Base-by-base conservation (phyloP, 257 asterid species). In the Rubia yunnanensis region DNA sequence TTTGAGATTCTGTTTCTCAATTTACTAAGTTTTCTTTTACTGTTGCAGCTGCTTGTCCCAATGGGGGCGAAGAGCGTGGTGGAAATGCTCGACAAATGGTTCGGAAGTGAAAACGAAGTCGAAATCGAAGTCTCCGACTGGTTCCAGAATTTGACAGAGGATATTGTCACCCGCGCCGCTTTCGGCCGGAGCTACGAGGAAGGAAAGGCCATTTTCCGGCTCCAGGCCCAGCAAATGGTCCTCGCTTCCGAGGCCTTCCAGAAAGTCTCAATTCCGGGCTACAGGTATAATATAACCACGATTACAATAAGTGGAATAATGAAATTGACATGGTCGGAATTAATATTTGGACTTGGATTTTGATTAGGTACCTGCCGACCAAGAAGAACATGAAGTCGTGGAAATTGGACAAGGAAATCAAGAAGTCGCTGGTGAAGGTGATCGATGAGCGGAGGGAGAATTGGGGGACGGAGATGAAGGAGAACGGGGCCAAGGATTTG, bases 401-500 rank as follows among this genome's bases (percentile, higher is more conserved):
- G 85, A 80, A 77, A 80, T 59, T 80, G 65, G 85, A 80, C 77
- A 74, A 73, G 46, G 85, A 80, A 66, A 75, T 80, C 62, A 77
- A 80, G 81, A 77, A 67, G 63, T 77, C 71, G 15, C 54, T 80
- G n/a, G 68, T 77, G 78, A 72, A 72, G 10, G 77, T 80, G 56
- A 80, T 80, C 15, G 80, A 77, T 27, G 65, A 80, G 20, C 67
- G 85, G 67, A 74, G 52, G 61, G 65, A 73, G 28, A 67, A 80
- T 36, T 77, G 82, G 85, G 77, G 68, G n/a, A 69, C 65, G 1
- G 82, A 80, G 41, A 66, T 69, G 1, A 58, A 66, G 27, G 80
- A 80, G 56, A 70, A 72, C 39, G 80, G 82, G 10, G 75, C 82
- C 3, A 80, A 77, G 38, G 85, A 80, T 26, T 63, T 80, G 55